These are phyloP conservation scores for Fusarium sp. DNA, from an alignment of 2,329 filamentous ascomycete genomes.

Conservation along the genomic window DNA sequence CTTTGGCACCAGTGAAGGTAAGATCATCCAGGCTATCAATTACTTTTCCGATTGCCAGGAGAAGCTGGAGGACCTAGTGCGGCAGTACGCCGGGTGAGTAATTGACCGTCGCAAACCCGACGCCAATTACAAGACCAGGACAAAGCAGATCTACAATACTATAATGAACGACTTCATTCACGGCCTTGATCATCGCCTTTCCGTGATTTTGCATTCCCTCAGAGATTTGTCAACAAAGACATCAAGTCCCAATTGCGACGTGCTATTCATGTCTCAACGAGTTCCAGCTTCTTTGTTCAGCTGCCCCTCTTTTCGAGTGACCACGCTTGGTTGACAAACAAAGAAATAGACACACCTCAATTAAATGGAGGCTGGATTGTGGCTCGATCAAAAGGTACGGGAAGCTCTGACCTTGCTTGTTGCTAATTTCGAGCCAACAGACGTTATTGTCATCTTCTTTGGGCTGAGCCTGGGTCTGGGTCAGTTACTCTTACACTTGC, in stretches of 20 bases:
- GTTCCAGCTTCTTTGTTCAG: slow-evolving; percentile 30
- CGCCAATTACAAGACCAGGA: background rate
- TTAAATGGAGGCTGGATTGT: background rate
- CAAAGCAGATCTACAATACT: slow-evolving; percentile 27
- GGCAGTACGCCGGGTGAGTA: slow-evolving; percentile 41
- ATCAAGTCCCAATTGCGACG: background rate
- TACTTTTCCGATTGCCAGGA: slow-evolving; percentile 69
- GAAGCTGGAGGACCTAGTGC: slow-evolving; percentile 58
- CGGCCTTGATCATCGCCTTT: background rate
- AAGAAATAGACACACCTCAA: slow-evolving; percentile 12
- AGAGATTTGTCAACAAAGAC: slow-evolving; percentile 22
- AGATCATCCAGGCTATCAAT: slow-evolving; percentile 66
- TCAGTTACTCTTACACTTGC: background rate
- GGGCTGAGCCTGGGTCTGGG: background rate
- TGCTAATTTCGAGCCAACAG: slow-evolving; percentile 30
- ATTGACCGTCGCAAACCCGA: background rate
- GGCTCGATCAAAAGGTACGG: background rate
- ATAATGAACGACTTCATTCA: slow-evolving; percentile 23
- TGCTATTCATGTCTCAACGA: background rate
- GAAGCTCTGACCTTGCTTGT: background rate
- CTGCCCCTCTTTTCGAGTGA: slow-evolving; percentile 18
- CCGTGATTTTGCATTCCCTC: slow-evolving; percentile 13
- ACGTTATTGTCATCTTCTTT: slow-evolving; percentile 32
- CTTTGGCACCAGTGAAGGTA: slow-evolving; percentile 61
- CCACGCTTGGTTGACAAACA: slow-evolving; percentile 13